Evolutionary conservation across 371 early-diverging fungal species (phyloP).

Genomic region (Apophysomyces elegans): DNA sequence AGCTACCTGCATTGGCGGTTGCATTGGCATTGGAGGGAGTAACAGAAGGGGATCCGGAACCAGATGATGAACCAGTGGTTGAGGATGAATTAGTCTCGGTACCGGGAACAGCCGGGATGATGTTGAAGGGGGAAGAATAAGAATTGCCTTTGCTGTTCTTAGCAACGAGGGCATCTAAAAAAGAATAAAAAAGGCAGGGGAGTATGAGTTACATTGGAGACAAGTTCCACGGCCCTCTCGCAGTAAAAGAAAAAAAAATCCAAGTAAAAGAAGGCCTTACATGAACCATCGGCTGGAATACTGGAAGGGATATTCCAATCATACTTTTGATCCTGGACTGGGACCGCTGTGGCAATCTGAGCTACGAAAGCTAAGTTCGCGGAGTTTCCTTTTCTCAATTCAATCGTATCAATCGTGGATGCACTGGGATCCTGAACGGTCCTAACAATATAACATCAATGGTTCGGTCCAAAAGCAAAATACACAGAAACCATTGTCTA

Average conservation of each 20-base stretch:
- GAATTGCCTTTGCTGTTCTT: constrained; percentile 33
- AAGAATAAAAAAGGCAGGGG: background rate
- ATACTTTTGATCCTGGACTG: constrained; percentile 15
- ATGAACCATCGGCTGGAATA: constrained; percentile 29
- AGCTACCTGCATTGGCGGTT: background rate
- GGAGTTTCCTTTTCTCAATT: constrained; percentile 37
- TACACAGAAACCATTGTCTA: too few species aligned
- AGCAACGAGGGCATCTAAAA: constrained; percentile 39
- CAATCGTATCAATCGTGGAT: constrained; percentile 28
- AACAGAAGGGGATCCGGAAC: background rate
- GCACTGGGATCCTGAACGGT: constrained; percentile 22
- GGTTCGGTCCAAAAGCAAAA: background rate
- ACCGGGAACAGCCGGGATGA: constrained; percentile 32
- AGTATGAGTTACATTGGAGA: background rate
- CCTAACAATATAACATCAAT: constrained; percentile 20
- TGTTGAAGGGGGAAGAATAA: constrained; percentile 49
- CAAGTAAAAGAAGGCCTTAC: constrained; percentile 24
- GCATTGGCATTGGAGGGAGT: background rate
- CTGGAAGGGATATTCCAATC: constrained; percentile 38
- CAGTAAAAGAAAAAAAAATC: constrained; percentile 13
- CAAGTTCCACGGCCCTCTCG: background rate
- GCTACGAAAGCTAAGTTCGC: constrained; percentile 26
- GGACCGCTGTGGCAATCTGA: constrained; percentile 23
- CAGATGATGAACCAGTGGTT: background rate
- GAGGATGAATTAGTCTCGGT: constrained; percentile 14